phyloP scores from a whole-genome alignment of 2,329 filamentous ascomycete species.

The Ophiostoma triangulosporum region DNA sequence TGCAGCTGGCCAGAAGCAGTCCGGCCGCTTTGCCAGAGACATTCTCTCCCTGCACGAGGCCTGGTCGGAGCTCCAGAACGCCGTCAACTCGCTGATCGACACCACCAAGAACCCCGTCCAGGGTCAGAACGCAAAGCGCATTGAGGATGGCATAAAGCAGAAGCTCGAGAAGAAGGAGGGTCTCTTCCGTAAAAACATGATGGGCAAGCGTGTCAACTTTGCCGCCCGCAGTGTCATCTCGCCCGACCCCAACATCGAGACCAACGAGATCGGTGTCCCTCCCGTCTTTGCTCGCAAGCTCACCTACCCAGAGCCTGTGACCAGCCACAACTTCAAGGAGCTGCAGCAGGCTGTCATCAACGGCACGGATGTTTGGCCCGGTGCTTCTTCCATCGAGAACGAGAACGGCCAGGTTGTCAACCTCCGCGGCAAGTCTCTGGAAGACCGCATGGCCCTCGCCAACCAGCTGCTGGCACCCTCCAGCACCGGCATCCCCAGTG shows the following conservation, averaged over 20 bases:
- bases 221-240: conserved; percentile 96
- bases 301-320: conserved; percentile 94
- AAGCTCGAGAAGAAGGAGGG: conserved; percentile 98
- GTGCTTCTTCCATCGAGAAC: conserved; percentile 87
- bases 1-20: conserved; percentile 13
- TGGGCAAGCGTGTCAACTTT: conserved; percentile 99
- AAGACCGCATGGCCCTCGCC: conserved; percentile 78
- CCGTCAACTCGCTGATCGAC: conserved; percentile 87
- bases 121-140: conserved; percentile 61
- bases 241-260: conserved; percentile 96
- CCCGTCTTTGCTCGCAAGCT: conserved; percentile 95
- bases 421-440: conserved; percentile 70
- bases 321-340: conserved; percentile 91
- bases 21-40: conserved; percentile 29
- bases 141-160: conserved; percentile 94
- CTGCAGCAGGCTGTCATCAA: conserved; percentile 95
- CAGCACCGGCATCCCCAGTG: conserved; percentile 56
- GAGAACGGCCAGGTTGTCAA: conserved; percentile 88
- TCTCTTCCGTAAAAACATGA: conserved; percentile 98
- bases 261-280: conserved; percentile 95
- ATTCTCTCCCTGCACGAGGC: conserved; percentile 69
- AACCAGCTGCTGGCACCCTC: conserved; percentile 87
- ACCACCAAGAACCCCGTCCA: conserved; percentile 72
- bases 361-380: conserved; percentile 84
- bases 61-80: conserved; percentile 74